phyloP scores from a whole-genome alignment of 345 rosid genomes.

The Clausena lansium region DNA sequence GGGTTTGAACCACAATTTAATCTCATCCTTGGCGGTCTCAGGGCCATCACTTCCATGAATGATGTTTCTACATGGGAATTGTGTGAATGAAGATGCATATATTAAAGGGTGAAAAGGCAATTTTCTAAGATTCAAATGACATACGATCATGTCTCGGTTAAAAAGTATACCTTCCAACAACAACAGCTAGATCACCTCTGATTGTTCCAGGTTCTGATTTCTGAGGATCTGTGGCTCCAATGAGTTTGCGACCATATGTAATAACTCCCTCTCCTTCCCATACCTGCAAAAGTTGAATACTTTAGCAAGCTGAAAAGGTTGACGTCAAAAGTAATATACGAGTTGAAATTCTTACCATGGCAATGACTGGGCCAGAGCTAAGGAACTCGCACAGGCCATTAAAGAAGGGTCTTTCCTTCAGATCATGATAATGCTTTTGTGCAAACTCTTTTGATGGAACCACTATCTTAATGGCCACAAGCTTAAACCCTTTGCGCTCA shows the following conservation, averaged over 20 bases:
- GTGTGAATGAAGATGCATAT: background rate
- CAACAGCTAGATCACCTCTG: conserved; percentile 94
- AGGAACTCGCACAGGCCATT: conserved; percentile 90
- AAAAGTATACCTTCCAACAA: conserved; percentile 73
- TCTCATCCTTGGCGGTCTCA: conserved; percentile 94
- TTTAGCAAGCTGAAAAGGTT: background rate
- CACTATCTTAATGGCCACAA: conserved; percentile 75
- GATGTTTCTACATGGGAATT: conserved; percentile 59
- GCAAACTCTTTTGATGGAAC: conserved; percentile 89
- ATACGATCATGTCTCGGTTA: background rate
- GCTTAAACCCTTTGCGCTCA: conserved; percentile 98
- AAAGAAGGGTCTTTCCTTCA: conserved; percentile 94
- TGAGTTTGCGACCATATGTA: conserved; percentile 86
- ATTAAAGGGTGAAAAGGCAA: background rate
- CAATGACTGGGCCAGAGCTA: conserved; percentile 98
- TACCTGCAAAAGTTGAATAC: conserved; percentile 45
- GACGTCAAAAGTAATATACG: background rate
- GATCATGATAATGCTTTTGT: conserved; percentile 87
- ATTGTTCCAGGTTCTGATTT: conserved; percentile 98
- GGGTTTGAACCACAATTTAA: conserved; percentile 88
- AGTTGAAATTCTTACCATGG: conserved; percentile 58
- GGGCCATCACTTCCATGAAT: conserved; percentile 99
- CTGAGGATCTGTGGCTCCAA: conserved; percentile 99
- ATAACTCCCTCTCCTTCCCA: conserved; percentile 99
- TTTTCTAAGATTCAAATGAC: background rate